A percentile compares a stretch with the other conserved stretches of the same genome.
phyloP scores from a whole-genome alignment of 345 rosid genomes.

The Populus ilicifolia region DNA sequence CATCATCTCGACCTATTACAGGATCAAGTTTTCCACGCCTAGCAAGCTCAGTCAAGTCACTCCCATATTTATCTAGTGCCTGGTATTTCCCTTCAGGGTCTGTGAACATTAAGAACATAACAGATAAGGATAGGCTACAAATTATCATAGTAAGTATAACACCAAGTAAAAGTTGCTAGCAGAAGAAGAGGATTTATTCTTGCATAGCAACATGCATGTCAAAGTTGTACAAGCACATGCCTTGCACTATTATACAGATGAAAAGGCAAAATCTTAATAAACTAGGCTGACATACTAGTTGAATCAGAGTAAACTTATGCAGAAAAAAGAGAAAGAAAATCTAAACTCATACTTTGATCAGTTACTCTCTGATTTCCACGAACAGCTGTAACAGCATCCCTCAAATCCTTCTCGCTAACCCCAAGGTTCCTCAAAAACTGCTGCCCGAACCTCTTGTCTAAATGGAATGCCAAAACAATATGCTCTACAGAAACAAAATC shows the following conservation, averaged over 20 bases:
- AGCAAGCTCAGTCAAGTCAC: constrained; percentile 88
- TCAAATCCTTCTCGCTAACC: constrained; percentile 58
- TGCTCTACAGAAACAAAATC: constrained; percentile 79
- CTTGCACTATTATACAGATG: background rate
- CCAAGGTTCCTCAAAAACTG: constrained; percentile 51
- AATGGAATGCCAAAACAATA: constrained; percentile 57
- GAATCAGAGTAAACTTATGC: background rate
- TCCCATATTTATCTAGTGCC: constrained; percentile 82
- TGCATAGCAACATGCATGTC: background rate
- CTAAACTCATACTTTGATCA: constrained; percentile 58
- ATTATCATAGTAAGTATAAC: background rate
- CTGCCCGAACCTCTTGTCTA: constrained; percentile 73
- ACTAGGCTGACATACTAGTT: background rate
- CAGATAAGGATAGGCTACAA: background rate
- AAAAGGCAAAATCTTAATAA: too few relatives aligned
- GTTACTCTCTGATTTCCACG: constrained; percentile 88
- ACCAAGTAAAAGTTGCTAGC: background rate
- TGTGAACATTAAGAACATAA: constrained; percentile 24
- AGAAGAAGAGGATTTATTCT: background rate
- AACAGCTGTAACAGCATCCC: constrained; percentile 62
- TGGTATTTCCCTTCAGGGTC: constrained; percentile 88
- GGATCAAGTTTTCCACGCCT: constrained; percentile 91
- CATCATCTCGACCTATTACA: constrained; percentile 86
- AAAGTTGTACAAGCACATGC: too few relatives aligned
- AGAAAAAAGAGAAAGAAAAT: background rate